phyloP scores from a whole-genome alignment of 148 eudicot genomes.

The Silene uniflora region DNA sequence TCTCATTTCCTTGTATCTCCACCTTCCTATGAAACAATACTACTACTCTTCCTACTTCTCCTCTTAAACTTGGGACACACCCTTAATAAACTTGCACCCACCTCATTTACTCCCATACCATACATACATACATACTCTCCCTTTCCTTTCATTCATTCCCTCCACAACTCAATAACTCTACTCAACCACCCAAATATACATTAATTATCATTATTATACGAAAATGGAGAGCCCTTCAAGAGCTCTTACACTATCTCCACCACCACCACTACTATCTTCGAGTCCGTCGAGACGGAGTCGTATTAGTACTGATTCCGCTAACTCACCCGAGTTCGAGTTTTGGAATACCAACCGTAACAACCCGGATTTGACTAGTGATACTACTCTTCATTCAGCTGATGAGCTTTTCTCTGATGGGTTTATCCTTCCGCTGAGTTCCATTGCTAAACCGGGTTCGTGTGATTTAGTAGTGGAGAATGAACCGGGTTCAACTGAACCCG shows the following conservation, averaged over 20 bases:
- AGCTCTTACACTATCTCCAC: background rate
- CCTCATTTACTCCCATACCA: too few species aligned
- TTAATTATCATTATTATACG: too few species aligned
- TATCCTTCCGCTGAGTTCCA: conserved; percentile 65
- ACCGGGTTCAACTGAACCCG: background rate
- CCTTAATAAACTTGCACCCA: too few species aligned
- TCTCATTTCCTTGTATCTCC: too few species aligned
- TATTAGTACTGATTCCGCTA: background rate
- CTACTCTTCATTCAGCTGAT: conserved; percentile 78
- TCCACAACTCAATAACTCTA: too few species aligned
- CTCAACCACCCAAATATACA: too few species aligned
- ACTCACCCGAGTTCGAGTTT: conserved; percentile 86
- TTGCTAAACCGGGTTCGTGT: conserved; percentile 22
- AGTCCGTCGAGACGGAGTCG: conserved; percentile 1
- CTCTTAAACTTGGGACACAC: too few species aligned
- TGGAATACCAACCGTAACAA: conserved; percentile 42
- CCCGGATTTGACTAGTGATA: conserved; percentile 28
- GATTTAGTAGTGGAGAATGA: background rate
- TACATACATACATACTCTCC: too few species aligned
- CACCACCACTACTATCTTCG: background rate
- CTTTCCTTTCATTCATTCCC: too few species aligned
- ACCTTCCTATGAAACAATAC: too few species aligned
- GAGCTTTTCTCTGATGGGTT: conserved; percentile 78
- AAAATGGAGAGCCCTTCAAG: conserved; percentile 20
- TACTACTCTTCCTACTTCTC: too few species aligned